Evolutionary conservation across 495 filamentous ascomycete species (phyloP), one percentile per base, ranked within the genome.

Genomic region (Penicillium dipodomyicola): DNA sequence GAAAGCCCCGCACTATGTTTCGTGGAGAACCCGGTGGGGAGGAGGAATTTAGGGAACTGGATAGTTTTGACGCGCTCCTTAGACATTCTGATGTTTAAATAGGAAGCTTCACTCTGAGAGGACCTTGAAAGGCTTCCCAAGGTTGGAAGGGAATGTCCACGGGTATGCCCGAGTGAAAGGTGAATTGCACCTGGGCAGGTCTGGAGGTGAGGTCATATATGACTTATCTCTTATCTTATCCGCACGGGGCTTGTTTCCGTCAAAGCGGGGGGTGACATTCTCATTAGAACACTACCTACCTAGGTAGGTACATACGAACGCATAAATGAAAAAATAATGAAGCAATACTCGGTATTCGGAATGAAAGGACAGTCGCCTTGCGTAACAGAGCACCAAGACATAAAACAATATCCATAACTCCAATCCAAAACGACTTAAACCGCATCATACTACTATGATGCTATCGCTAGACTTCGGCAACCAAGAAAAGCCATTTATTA

Each of bases 401-500:
- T 10, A 23, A 39, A 33, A 10, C 5, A 44, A 44, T 9, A 45
- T 29, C 32, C 42, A 22, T 25, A n/a, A 43, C 43, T 30, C 27
- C 17, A 52, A 44, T 22, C 27, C 20, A 33, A 15, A 15, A 17
- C 10, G 25, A 33, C 30, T 43, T 40, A 19, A 42, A 42, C 7
- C 7, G 37, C 6, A 25, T 47, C 45, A 14, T 12, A 8, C 7
- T 12, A 8, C 7, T 10, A 35, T 33, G 19, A 15, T 7, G 14
- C 27, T 22, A 33, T 23, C 19, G 22, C 56, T 80, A 95, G 47
- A 91, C 70, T 64, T 96, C 91, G 81, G 93, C 92, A 11, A 85
- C 84, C 72, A 96, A 78, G 70, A 93, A 91, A 10, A 97, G 60
- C 92, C 92, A 97, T 59, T 79, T 77, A 25, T 84, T 71, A 71